Conservation (phyloP, 495 filamentous ascomycete species). For the Pseudomonodictys pantanalensis region DNA sequence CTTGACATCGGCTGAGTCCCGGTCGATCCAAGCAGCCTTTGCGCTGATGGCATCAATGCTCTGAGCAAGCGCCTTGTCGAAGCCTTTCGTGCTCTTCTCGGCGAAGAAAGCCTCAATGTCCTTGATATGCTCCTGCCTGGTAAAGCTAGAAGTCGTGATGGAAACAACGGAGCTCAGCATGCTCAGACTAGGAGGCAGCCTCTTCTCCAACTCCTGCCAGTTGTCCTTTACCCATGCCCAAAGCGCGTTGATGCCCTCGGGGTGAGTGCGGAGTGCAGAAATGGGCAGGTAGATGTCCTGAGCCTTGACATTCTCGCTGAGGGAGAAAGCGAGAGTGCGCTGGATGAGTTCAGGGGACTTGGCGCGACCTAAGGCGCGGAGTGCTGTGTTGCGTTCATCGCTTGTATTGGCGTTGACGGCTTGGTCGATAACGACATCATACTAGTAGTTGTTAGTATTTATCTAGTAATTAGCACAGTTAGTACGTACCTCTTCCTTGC, state of each 20-base stretch:
- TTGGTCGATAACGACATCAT: constrained; percentile 74
- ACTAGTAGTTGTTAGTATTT: constrained; percentile 48
- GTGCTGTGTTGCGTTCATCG: constrained; percentile 93
- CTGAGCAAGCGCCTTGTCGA: constrained; percentile 60
- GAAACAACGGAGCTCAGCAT: constrained; percentile 85
- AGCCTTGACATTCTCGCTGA: constrained; percentile 82
- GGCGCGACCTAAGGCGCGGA: constrained; percentile 79
- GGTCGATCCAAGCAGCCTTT: constrained; percentile 60
- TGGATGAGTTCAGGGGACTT: constrained; percentile 75
- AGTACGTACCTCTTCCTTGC: constrained; percentile 62
- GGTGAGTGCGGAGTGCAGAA: constrained; percentile 71
- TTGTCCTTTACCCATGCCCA: constrained; percentile 82
- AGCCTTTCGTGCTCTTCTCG: constrained; percentile 71
- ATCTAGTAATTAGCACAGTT: background rate
- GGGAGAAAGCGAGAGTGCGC: constrained; percentile 70
- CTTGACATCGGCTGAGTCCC: constrained; percentile 60
- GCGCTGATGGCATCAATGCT: constrained; percentile 58
- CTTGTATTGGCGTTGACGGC: constrained; percentile 82
- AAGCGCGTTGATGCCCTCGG: constrained; percentile 73
- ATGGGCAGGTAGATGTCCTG: constrained; percentile 94
- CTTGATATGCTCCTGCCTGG: constrained; percentile 66
- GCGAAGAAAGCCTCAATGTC: constrained; percentile 79
- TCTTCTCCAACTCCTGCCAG: constrained; percentile 77
- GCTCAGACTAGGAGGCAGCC: constrained; percentile 72
- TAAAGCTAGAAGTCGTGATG: constrained; percentile 81